phyloP scores from a whole-genome alignment of 2,329 filamentous ascomycete genomes.

The Verticillium nubilum region DNA sequence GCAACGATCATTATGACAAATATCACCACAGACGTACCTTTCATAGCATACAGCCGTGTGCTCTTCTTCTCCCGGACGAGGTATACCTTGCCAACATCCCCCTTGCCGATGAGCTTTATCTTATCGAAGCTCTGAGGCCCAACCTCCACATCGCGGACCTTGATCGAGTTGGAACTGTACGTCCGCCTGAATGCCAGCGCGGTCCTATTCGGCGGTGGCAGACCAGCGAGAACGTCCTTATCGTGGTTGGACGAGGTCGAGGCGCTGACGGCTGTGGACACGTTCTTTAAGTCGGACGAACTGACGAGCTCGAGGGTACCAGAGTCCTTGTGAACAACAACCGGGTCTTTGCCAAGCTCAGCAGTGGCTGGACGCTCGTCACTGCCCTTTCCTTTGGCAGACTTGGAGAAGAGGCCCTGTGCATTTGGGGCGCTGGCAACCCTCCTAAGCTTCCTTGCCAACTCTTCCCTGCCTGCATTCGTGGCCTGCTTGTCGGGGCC shows the following conservation, averaged over 20 bases:
- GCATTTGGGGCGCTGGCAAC: slow-evolving; percentile 97
- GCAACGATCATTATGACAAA: not conserved
- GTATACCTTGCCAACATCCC: slow-evolving; percentile 97
- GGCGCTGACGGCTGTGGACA: slow-evolving; percentile 23
- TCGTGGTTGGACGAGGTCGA: slow-evolving; percentile 28
- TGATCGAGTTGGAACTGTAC: slow-evolving; percentile 99
- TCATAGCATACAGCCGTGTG: slow-evolving; percentile 93
- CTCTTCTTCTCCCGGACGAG: slow-evolving; percentile 98
- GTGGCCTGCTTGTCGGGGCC: slow-evolving; percentile 62
- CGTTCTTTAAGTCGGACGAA: slow-evolving; percentile 28
- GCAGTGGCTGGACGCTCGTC: slow-evolving; percentile 72
- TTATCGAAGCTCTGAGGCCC: slow-evolving; percentile 96
- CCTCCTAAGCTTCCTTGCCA: slow-evolving; percentile 85
- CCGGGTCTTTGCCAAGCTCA: slow-evolving; percentile 78
- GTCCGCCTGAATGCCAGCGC: slow-evolving; percentile 81
- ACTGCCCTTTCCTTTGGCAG: slow-evolving; percentile 53
- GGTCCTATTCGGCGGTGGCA: slow-evolving; percentile 62
- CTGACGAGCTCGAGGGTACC: slow-evolving; percentile 41
- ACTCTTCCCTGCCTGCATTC: slow-evolving; percentile 82
- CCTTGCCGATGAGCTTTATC: slow-evolving; percentile 98
- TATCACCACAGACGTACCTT: slow-evolving; percentile 55
- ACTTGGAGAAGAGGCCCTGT: slow-evolving; percentile 80
- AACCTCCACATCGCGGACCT: slow-evolving; percentile 94
- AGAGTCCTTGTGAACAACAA: slow-evolving; percentile 52
- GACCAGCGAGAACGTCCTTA: slow-evolving; percentile 50